Conservation (phyloP, 192 early-diverging fungal species). For the Umbelopsis sp. region DNA sequence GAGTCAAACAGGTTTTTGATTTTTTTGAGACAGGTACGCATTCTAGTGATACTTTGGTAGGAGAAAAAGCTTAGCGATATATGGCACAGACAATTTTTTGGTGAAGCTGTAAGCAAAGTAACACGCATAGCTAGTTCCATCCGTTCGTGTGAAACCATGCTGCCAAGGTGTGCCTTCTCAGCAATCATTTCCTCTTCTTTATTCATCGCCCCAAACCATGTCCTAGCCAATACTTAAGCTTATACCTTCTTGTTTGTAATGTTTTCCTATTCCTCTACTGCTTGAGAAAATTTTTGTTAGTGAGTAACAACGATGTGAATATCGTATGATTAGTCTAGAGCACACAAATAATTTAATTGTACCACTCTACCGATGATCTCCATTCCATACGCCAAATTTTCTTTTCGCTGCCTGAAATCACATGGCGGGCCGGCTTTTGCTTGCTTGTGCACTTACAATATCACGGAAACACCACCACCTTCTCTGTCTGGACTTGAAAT, state of each 20-base stretch:
- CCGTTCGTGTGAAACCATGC: neutral
- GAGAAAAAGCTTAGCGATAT: neutral
- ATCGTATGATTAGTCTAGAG: neutral
- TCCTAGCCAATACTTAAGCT: neutral
- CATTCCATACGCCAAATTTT: neutral
- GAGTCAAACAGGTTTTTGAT: slow-evolving; percentile 6
- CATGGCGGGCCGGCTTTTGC: neutral
- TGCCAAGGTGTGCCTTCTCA: neutral
- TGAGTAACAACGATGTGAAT: neutral
- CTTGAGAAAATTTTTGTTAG: neutral
- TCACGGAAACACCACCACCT: neutral
- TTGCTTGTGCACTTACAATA: neutral
- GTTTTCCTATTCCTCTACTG: neutral
- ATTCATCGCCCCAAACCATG: neutral
- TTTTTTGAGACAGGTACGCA: neutral
- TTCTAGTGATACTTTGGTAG: neutral
- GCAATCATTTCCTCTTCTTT: neutral
- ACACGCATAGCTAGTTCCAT: too few species aligned
- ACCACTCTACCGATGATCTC: neutral
- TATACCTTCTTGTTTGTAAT: neutral
- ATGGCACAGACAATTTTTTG: neutral
- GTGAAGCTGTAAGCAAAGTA: too few species aligned
- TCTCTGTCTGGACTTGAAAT: neutral
- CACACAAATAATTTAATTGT: neutral
- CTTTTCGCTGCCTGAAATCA: neutral